phyloP scores from a whole-genome alignment of 2,329 filamentous ascomycete genomes.

The Stylonectria norvegica region DNA sequence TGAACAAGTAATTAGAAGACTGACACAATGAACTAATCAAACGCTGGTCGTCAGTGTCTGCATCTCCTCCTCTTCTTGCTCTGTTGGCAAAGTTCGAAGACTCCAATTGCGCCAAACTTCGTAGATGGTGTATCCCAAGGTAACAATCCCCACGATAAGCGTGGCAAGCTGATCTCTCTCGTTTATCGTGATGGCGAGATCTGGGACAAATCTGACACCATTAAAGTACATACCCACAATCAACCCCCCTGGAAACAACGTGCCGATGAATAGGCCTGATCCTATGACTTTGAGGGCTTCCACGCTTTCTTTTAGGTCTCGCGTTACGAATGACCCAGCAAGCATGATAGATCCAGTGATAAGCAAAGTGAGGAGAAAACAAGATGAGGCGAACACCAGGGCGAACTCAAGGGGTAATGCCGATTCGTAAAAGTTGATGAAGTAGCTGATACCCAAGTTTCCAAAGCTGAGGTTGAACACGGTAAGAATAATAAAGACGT shows the following conservation, averaged over 20 bases:
- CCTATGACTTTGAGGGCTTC: neutral
- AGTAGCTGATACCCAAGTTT: neutral
- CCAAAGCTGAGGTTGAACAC: slow-evolving; percentile 3
- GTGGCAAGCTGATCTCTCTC: neutral
- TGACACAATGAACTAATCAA: neutral
- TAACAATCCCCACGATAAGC: too few relatives aligned
- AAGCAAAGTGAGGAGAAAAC: neutral
- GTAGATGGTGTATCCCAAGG: too few relatives aligned
- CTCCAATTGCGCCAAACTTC: too few relatives aligned
- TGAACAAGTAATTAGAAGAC: slow-evolving; percentile 1
- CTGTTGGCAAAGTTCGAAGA: too few relatives aligned
- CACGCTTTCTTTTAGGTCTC: neutral
- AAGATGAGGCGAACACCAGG: neutral
- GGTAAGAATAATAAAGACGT: neutral
- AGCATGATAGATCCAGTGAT: neutral
- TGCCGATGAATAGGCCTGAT: neutral
- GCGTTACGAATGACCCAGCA: neutral
- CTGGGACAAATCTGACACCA: neutral
- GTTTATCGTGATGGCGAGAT: neutral
- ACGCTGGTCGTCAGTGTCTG: too few relatives aligned
- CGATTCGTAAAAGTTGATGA: slow-evolving; percentile 1
- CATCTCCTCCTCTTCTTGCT: too few relatives aligned
- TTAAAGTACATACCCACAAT: neutral
- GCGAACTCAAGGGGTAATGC: slow-evolving; percentile 1
- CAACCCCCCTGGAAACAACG: neutral